These are phyloP conservation scores for Mucuna pruriens DNA, from an alignment of 306 rosid genomes.

Conservation along the genomic window DNA sequence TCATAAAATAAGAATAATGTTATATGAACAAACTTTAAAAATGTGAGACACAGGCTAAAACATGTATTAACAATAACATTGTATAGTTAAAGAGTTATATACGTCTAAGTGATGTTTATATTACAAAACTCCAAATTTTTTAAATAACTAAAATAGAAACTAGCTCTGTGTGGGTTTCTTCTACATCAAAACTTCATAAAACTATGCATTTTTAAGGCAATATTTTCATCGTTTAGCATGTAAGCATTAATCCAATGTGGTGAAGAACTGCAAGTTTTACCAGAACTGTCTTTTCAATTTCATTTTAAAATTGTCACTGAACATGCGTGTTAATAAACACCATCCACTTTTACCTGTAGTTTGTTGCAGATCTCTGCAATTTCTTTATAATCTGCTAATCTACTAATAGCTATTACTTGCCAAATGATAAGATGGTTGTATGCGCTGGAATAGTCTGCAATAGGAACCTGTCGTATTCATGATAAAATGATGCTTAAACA, in stretches of 20 bases:
- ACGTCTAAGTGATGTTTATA: not conserved
- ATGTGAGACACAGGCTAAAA: not conserved
- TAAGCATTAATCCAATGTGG: not conserved
- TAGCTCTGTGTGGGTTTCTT: not conserved
- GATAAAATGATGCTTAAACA: constrained; percentile 10
- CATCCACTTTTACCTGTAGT: not conserved
- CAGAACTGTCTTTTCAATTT: not conserved
- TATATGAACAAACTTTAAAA: not conserved
- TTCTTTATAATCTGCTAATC: not conserved
- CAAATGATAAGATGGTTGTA: not conserved
- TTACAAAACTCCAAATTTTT: not conserved
- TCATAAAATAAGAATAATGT: not conserved
- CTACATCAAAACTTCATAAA: not conserved
- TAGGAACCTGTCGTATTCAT: not conserved
- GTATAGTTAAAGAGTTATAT: not conserved
- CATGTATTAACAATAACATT: not conserved
- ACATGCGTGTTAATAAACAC: not conserved
- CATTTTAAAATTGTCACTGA: not conserved
- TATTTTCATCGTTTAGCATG: not conserved
- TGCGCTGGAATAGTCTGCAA: not conserved
- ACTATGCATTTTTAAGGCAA: not conserved
- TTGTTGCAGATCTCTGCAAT: not conserved
- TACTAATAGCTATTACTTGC: not conserved
- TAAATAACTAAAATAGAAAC: not conserved
- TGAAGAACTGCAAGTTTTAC: not conserved